Conservation (phyloP, 192 early-diverging fungal genomes). For the Gigaspora rosea region DNA sequence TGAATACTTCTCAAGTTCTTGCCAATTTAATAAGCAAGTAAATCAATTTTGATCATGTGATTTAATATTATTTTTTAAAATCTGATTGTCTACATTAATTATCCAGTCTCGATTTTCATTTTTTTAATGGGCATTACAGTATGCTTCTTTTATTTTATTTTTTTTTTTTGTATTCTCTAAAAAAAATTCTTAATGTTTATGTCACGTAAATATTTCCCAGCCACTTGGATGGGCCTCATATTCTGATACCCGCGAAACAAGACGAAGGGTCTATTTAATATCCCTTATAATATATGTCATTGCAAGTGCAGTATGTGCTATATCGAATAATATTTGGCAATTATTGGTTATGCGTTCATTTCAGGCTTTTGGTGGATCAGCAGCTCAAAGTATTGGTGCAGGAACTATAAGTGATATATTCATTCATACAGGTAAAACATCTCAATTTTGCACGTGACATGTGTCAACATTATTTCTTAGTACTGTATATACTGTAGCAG, state of each 20-base stretch:
- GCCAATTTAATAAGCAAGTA: too few relatives aligned
- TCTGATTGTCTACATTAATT: too few relatives aligned
- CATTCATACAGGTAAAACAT: background rate
- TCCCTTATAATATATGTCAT: too few relatives aligned
- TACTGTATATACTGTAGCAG: background rate
- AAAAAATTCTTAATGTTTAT: background rate
- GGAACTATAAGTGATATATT: constrained; percentile 43
- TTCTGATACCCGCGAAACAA: constrained; percentile 15
- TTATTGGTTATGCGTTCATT: constrained; percentile 43
- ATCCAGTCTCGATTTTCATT: too few relatives aligned
- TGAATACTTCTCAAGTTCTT: too few relatives aligned
- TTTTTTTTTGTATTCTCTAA: too few relatives aligned
- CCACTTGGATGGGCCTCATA: constrained; percentile 48
- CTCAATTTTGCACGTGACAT: background rate
- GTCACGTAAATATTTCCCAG: constrained; percentile 15
- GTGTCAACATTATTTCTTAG: background rate
- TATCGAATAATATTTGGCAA: constrained; percentile 18
- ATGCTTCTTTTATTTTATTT: too few relatives aligned
- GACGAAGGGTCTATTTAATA: too few relatives aligned
- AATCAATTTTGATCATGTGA: too few relatives aligned
- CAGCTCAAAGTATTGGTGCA: constrained; percentile 40
- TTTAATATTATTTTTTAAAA: too few relatives aligned
- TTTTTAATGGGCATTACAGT: too few relatives aligned
- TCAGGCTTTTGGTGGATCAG: constrained; percentile 42
- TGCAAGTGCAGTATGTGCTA: constrained; percentile 16